A percentile compares a stretch with the other conserved stretches of the same genome.
Conservation (phyloP, 768 basidiomycete species). For the Xerocomus brunneocitrinus region DNA sequence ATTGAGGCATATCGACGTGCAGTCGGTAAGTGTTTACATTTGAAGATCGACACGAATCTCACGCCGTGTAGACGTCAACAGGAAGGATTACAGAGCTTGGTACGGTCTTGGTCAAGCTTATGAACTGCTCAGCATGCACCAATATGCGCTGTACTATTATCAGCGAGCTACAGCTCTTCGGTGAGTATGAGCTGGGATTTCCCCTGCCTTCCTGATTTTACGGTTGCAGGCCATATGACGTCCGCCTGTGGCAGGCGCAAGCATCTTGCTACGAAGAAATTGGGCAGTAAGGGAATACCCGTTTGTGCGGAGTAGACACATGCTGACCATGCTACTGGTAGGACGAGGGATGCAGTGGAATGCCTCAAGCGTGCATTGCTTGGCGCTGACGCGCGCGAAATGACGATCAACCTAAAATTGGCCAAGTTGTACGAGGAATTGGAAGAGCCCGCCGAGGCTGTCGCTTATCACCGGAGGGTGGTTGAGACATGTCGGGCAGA, state of each 20-base stretch:
- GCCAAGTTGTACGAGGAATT: slow-evolving; percentile 67
- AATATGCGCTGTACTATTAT: slow-evolving; percentile 94
- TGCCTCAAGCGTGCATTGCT: slow-evolving; percentile 88
- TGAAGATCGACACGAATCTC: not conserved
- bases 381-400: slow-evolving; percentile 74
- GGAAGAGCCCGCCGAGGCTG: slow-evolving; percentile 64
- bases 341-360: slow-evolving; percentile 84
- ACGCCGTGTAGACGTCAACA: slow-evolving; percentile 72
- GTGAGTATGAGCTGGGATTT: slow-evolving; percentile 35
- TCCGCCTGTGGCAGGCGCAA: slow-evolving; percentile 93
- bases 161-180: slow-evolving; percentile 91
- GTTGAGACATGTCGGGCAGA: slow-evolving; percentile 58
- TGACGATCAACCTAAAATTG: slow-evolving; percentile 64
- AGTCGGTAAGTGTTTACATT: slow-evolving; percentile 60
- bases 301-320: not conserved
- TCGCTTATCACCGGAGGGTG: slow-evolving; percentile 76
- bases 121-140: slow-evolving; percentile 93
- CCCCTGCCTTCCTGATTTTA: slow-evolving; percentile 1
- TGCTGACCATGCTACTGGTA: slow-evolving; percentile 29
- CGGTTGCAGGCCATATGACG: slow-evolving; percentile 78
- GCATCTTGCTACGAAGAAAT: slow-evolving; percentile 93
- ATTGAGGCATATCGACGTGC: slow-evolving; percentile 97
- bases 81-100: slow-evolving; percentile 98
- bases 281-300: slow-evolving; percentile 51
- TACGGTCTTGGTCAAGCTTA: slow-evolving; percentile 98